phyloP scores from a whole-genome alignment of 306 rosid species.

The Vigna nakashimae region DNA sequence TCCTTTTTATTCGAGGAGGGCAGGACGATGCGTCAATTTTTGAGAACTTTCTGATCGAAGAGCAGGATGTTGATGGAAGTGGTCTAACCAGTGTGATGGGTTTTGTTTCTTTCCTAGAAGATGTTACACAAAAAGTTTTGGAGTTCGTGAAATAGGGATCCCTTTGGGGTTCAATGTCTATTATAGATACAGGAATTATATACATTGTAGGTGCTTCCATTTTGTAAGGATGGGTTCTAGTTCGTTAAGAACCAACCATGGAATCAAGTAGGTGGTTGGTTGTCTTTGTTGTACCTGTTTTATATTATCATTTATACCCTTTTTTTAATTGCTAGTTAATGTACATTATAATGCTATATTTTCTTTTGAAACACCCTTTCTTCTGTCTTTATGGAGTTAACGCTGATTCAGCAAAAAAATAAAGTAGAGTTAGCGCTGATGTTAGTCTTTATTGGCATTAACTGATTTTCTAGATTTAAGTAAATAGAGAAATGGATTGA shows the following conservation, averaged over 20 bases:
- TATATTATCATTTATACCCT: constrained; percentile 33
- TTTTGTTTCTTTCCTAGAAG: constrained; percentile 80
- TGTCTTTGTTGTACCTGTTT: constrained; percentile 39
- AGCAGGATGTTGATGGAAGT: constrained; percentile 93
- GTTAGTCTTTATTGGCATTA: constrained; percentile 5
- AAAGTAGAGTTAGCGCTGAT: neutral
- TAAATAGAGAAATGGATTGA: neutral
- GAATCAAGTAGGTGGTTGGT: constrained; percentile 36
- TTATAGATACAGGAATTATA: constrained; percentile 37
- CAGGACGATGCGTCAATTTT: constrained; percentile 87
- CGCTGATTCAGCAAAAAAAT: neutral
- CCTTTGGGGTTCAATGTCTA: constrained; percentile 36
- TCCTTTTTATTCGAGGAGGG: constrained; percentile 84
- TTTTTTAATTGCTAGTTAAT: constrained; percentile 41
- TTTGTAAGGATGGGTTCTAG: constrained; percentile 40
- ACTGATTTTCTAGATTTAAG: constrained; percentile 7
- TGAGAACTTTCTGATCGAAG: constrained; percentile 93
- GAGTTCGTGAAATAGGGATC: constrained; percentile 73
- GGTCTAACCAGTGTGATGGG: constrained; percentile 88
- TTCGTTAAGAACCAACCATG: constrained; percentile 25
- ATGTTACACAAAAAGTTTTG: constrained; percentile 69
- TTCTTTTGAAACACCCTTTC: constrained; percentile 22
- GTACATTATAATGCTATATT: constrained; percentile 40
- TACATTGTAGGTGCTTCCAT: constrained; percentile 41
- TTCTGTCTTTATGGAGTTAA: constrained; percentile 13